Percentiles rank a stretch among this genome's conserved stretches.
Conservation (phyloP, 192 early-diverging fungal species). For the Backusella sp. region DNA sequence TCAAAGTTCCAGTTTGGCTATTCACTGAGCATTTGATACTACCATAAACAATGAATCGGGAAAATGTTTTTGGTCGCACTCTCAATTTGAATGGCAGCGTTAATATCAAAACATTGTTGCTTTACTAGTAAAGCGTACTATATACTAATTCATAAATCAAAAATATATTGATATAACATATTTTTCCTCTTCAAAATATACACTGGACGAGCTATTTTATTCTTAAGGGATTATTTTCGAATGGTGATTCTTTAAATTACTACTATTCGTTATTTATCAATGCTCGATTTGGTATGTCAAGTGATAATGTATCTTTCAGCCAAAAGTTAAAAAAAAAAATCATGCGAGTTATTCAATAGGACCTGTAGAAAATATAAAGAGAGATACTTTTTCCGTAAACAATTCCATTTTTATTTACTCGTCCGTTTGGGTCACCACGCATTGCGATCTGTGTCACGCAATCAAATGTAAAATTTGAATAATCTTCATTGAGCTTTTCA, state of each 20-base stretch:
- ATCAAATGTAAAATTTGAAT: background rate
- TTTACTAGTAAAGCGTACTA: no score
- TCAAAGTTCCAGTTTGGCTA: background rate
- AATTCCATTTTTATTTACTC: background rate
- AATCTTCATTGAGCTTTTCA: background rate
- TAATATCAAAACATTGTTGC: background rate
- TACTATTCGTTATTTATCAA: background rate
- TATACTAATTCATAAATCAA: no score
- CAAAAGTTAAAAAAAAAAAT: background rate
- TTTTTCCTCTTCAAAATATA: no score
- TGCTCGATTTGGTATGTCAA: background rate
- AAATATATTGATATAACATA: no score
- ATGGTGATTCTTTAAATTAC: no score
- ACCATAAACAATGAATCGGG: background rate
- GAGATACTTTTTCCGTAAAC: background rate
- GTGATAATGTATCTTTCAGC: background rate
- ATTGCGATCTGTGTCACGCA: background rate
- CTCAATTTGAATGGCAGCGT: background rate
- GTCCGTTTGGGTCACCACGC: background rate
- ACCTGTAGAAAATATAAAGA: background rate
- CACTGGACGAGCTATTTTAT: no score
- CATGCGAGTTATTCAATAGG: background rate
- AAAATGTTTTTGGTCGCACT: background rate
- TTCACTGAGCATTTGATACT: background rate
- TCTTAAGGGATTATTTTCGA: no score